Base-by-base conservation (phyloP, 1,139 yeast genomes). In the Taiozyma sp. region DNA sequence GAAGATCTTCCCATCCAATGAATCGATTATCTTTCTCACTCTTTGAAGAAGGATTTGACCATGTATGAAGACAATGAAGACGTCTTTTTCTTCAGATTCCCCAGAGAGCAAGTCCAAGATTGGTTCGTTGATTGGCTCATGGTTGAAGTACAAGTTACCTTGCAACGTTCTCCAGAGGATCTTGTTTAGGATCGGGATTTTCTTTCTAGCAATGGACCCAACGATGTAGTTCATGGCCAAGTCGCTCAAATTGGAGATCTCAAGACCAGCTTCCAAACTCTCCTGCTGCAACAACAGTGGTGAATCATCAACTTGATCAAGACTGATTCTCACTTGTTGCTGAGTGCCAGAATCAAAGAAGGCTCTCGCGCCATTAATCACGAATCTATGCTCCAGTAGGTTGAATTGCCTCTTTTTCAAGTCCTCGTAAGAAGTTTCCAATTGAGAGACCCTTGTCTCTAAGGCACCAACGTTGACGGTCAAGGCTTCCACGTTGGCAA, bases 131-230 rank as follows among this genome's bases (percentile, higher is more conserved):
- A 85, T 73, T 51, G 84, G 87, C 50, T 80, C 78, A 59, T 83
- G 78, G 59, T 83, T 82, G 66, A 84, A 81, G 64, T 77, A 83
- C 60, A 86, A 70, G 62, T 86, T 86, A 65, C 92, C 90, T 67
- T 90, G 80, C 55, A 85, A 74, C 19, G 83, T 78, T 70, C 93
- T 77, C 87, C 89, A 85, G 49, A 87, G 70, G 45, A 87, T 85
- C 61, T 78, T 84, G 63, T 86, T 89, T 54, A 87, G 70, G 1
- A 80, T 70, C 40, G 73, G 75, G 34, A 83, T 79, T 62, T 84
- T 86, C 14, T 75, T 78, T 55, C 87, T 76, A 56, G 74, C 77
- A 48, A 87, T 83, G 3, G 87, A 81, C 46, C 95, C 95, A 34
- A 85, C 73, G 48, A 87, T 75, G 55, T 80, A 82, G 46, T 63